Conservation (phyloP, 1,139 yeast species). For the Scheffersomyces segobiensis region DNA sequence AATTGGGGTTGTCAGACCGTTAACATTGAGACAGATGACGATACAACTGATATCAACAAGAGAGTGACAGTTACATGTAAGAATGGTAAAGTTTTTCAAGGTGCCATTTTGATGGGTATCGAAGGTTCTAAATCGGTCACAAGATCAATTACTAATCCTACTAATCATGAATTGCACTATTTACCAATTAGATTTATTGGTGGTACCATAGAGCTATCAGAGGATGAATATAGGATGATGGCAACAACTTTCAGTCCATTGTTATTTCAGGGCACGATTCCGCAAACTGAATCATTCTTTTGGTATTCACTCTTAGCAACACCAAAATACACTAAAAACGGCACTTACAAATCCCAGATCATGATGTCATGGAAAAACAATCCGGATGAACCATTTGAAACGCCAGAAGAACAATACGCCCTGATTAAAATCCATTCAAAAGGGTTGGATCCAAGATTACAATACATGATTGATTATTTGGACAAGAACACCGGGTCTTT, state of each 20-base stretch:
- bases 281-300: conserved; percentile 21
- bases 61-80: conserved; percentile 17
- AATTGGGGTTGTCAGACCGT: conserved; percentile 23
- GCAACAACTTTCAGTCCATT: conserved; percentile 22
- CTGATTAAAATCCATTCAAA: conserved; percentile 16
- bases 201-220: conserved; percentile 19
- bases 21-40: conserved; percentile 8
- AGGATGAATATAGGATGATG: conserved; percentile 17
- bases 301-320: conserved; percentile 28
- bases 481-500: conserved; percentile 11
- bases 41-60: neutral
- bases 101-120: conserved; percentile 22
- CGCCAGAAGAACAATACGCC: conserved; percentile 14
- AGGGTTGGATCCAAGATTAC: conserved; percentile 15
- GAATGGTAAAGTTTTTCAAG: conserved; percentile 19
- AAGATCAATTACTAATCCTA: conserved; percentile 17
- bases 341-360: conserved; percentile 18
- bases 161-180: conserved; percentile 17
- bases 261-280: conserved; percentile 29
- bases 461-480: conserved; percentile 16
- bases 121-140: conserved; percentile 26
- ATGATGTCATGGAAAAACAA: conserved; percentile 20
- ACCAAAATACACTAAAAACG: conserved; percentile 18
- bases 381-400: conserved; percentile 13
- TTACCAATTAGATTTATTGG: conserved; percentile 27